A percentile compares a stretch with the other conserved stretches of the same genome.
Conservation (phyloP, 2,329 filamentous ascomycete genomes). For the Fusarium keratoplasticum region DNA sequence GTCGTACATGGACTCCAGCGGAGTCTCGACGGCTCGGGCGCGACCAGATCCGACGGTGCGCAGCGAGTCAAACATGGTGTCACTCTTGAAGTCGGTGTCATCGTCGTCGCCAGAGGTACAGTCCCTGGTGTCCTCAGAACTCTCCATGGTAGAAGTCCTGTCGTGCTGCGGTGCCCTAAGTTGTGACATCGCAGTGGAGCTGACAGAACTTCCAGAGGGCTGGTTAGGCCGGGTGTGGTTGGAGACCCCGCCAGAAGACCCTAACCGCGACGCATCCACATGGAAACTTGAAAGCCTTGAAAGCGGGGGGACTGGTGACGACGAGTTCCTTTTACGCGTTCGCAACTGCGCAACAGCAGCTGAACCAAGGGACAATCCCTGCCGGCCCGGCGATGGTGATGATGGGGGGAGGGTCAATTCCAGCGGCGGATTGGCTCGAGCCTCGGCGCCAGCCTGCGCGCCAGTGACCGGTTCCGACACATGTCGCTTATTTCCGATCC, state of each 20-base stretch:
- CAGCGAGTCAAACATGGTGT: slow-evolving; percentile 81
- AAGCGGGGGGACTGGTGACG: slow-evolving; percentile 67
- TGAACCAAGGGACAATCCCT: slow-evolving; percentile 43
- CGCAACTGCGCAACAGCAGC: slow-evolving; percentile 40
- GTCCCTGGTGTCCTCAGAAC: slow-evolving; percentile 75
- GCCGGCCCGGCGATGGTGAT: slow-evolving; percentile 32
- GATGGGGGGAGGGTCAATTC: slow-evolving; percentile 41
- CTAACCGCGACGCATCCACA: slow-evolving; percentile 62
- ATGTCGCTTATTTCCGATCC: slow-evolving; percentile 60
- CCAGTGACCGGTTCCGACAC: slow-evolving; percentile 63
- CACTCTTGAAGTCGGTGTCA: slow-evolving; percentile 82
- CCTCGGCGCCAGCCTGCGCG: slow-evolving; percentile 45
- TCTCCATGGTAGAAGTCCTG: slow-evolving; percentile 70
- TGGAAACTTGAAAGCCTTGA: slow-evolving; percentile 67
- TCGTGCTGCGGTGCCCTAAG: slow-evolving; percentile 49
- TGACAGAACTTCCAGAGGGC: slow-evolving; percentile 56
- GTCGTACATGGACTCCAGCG: slow-evolving; percentile 84
- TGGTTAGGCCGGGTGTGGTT: slow-evolving; percentile 55
- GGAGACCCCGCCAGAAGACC: slow-evolving; percentile 54
- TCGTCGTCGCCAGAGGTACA: slow-evolving; percentile 79
- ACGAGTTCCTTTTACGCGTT: slow-evolving; percentile 58
- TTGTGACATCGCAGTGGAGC: slow-evolving; percentile 57
- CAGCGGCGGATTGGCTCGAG: slow-evolving; percentile 41
- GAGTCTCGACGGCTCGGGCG: slow-evolving; percentile 74
- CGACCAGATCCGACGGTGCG: slow-evolving; percentile 77